Evolutionary conservation across 805 yeast genomes (phyloP).

Genomic region (Saccharomyces jurei): DNA sequence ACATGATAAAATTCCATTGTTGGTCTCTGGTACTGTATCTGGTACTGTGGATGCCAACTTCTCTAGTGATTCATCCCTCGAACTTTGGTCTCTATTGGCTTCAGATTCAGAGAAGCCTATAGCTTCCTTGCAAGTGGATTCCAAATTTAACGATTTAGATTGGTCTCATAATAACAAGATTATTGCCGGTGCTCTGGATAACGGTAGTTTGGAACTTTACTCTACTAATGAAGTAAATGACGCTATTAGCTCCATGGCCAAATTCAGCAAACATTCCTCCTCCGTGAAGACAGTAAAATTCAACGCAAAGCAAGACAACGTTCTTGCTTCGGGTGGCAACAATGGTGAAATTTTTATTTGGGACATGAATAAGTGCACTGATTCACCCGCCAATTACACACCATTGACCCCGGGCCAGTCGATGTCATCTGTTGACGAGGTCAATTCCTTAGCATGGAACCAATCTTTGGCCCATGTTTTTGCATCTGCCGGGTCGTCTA

Average conservation of each 20-base stretch:
- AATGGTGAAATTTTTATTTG: slow-evolving; percentile 79
- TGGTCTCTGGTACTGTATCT: slow-evolving; percentile 91
- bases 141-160: slow-evolving; percentile 70
- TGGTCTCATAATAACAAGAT: slow-evolving; percentile 64
- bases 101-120: slow-evolving; percentile 35
- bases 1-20: slow-evolving; percentile 55
- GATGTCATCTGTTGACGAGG: slow-evolving; percentile 72
- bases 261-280: slow-evolving; percentile 53
- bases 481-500: slow-evolving; percentile 81
- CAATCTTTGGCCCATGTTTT: slow-evolving; percentile 72
- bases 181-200: slow-evolving; percentile 87
- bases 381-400: slow-evolving; percentile 27
- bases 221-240: slow-evolving; percentile 38
- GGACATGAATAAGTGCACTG: slow-evolving; percentile 66
- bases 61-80: slow-evolving; percentile 68
- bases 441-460: slow-evolving; percentile 84
- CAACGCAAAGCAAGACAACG: slow-evolving; percentile 62
- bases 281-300: slow-evolving; percentile 68
- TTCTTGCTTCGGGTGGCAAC: slow-evolving; percentile 81
- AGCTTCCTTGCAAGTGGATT: slow-evolving; percentile 40
- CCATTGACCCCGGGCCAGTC: slow-evolving; percentile 66
- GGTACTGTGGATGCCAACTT: slow-evolving; percentile 90
- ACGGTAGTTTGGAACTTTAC: slow-evolving; percentile 74
- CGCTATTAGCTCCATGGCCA: slow-evolving; percentile 33
- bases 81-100: slow-evolving; percentile 64